phyloP scores from a whole-genome alignment of 2,329 filamentous ascomycete genomes.

The Hyphodiscus sp. region DNA sequence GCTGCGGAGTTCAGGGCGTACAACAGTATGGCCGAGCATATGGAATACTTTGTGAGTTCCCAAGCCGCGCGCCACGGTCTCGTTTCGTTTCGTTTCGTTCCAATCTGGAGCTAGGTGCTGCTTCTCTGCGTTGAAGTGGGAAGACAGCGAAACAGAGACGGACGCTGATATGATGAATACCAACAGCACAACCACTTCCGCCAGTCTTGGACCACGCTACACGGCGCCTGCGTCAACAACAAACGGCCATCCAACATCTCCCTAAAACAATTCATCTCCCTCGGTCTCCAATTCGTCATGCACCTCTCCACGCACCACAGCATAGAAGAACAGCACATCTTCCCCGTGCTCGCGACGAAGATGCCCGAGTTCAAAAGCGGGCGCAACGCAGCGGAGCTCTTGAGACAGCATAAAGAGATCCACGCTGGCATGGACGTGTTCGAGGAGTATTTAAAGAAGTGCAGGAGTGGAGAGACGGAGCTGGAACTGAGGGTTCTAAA shows the following conservation, averaged over 20 bases:
- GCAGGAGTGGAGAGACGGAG: constrained; percentile 55
- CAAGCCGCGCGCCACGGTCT: background rate
- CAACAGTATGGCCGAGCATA: constrained; percentile 55
- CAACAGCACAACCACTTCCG: constrained; percentile 70
- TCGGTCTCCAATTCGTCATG: constrained; percentile 62
- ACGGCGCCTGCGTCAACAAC: constrained; percentile 53
- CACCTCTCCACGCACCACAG: constrained; percentile 71
- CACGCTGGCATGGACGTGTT: constrained; percentile 68
- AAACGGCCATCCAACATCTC: constrained; percentile 58
- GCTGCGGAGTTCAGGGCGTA: constrained; percentile 52
- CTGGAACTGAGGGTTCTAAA: constrained; percentile 55
- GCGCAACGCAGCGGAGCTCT: constrained; percentile 51
- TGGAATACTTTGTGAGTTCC: constrained; percentile 52
- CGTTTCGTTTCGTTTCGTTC: background rate
- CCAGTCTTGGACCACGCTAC: constrained; percentile 63
- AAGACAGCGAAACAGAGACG: no score
- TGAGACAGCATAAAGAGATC: constrained; percentile 72
- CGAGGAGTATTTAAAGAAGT: constrained; percentile 57
- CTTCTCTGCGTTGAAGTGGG: no score
- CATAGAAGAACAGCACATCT: constrained; percentile 78
- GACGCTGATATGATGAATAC: background rate
- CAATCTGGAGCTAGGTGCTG: background rate
- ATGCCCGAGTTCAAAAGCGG: constrained; percentile 67
- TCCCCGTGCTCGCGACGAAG: constrained; percentile 66
- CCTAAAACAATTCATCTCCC: constrained; percentile 60